Evolutionary conservation across 305 asterid genomes (phyloP), one percentile per base, ranked within the genome.

Genomic region (Plantago coronopus): DNA sequence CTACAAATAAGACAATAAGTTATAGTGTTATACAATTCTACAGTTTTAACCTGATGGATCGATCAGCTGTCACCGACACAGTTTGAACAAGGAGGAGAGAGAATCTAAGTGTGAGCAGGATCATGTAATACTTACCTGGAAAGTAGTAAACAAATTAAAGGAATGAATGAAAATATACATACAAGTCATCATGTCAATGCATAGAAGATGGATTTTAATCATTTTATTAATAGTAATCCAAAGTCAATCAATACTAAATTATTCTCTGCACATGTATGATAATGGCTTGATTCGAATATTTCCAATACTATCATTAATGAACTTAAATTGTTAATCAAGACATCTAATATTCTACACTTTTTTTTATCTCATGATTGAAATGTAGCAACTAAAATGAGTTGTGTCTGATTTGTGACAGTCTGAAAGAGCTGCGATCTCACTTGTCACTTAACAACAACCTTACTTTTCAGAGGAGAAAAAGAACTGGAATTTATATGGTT

Each of bases 151-250:
- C 2, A 23, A 51, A 51, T 4, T 10, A 8, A 34, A 51, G 3
- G 57, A 51, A 23, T 9, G 19, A 11, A 18, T 4, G 12, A 50
- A 50, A n/a, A n/a, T n/a, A n/a, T n/a, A n/a, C n/a, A n/a, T n/a
- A n/a, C n/a, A n/a, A n/a, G n/a, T 22, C 57, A 22, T 51, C 40
- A 51, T 51, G 58, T 53, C 58, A 53, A 53, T 53, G 58, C 58
- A 25, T 25, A 53, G 19, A 53, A 23, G 13, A 51, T 51, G 5
- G 12, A 10, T 7, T 7, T 34, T 3, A 34, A 27, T 27, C 31
- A 2, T 5, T 27, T 27, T 27, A 10, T 7, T 8, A 34, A 34
- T 34, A 9, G 3, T 51, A 51, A 22, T 22, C 17, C 2, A 5
- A 23, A 51, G 55, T 49, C 55, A 49, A 50, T 27, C 29, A 50